Evolutionary conservation across 352 stramenopile species (phyloP), one percentile per base, ranked within the genome.

Genomic region (Vaucheria bursata): DNA sequence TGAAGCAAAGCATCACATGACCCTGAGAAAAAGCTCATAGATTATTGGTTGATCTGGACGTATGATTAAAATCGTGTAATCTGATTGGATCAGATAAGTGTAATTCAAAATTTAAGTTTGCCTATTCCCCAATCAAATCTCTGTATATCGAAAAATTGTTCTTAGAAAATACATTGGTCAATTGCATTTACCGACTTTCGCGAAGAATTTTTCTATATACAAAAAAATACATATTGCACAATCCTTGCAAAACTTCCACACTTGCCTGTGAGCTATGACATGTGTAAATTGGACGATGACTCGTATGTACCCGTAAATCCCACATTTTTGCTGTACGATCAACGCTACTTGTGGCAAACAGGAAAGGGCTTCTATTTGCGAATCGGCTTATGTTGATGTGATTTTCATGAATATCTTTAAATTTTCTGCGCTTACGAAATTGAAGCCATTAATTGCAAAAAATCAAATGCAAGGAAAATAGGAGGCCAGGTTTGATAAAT

Each of bases 351-450:
- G 85, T 86, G 25, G 81, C 79, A 64, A 86, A 85, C 38, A 87
- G 75, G 35, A 78, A 81, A 5, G 85, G 83, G n/a, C 77, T 84
- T 34, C 74, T 50, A 73, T 87, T 86, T 8, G 83, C 77, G 73
- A 87, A 87, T 8, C 85, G 72, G n/a, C 65, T 79, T 53, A 88
- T 87, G 80, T 88, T 88, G 77, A 88, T 88, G 74, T 87, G 80
- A 37, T 86, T 71, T 33, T 76, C 53, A 75, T 88, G 85, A 31
- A 87, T 80, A 7, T 79, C 38, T 12, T 75, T 38, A 50, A 85
- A 87, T 33, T 73, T 65, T 73, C 71, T 25, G 67, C 70, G 1
- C n/a, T n/a, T n/a, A n/a, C n/a, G n/a, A n/a, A n/a, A 0, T 65
- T 65, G 2, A 0, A 12, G 35, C 50, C 50, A 1, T 33, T 31